These are phyloP conservation scores for Saccharomyces mikatae DNA, from an alignment of 805 yeast genomes.

Conservation along the genomic window DNA sequence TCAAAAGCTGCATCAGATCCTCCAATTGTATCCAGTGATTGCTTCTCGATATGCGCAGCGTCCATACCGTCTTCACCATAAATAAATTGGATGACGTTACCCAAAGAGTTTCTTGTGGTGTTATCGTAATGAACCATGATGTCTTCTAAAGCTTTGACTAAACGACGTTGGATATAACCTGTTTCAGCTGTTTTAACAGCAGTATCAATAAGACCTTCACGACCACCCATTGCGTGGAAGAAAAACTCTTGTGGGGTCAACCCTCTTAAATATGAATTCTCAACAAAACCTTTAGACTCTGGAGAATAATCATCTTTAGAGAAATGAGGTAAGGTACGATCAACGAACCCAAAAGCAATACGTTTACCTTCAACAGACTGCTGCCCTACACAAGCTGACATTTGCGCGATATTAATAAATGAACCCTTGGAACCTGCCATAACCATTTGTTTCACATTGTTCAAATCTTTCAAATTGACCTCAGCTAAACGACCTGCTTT, in stretches of 20 bases:
- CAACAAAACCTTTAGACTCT: conserved; percentile 96
- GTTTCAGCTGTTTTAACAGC: conserved; percentile 99
- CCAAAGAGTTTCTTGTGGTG: conserved; percentile 94
- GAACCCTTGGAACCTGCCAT: conserved; percentile 99
- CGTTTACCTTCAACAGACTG: conserved; percentile 99
- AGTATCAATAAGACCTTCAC: conserved; percentile 98
- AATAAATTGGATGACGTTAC: conserved; percentile 90
- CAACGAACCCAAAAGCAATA: conserved; percentile 94
- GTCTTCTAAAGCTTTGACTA: conserved; percentile 93
- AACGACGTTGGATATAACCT: conserved; percentile 96
- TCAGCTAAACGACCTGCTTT: conserved; percentile 98
- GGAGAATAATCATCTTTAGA: conserved; percentile 98
- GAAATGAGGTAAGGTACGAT: conserved; percentile 94
- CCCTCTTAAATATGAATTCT: conserved; percentile 94
- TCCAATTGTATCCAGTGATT: conserved; percentile 89
- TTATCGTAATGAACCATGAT: conserved; percentile 98
- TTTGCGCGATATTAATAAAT: conserved; percentile 94
- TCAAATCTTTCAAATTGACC: conserved; percentile 84
- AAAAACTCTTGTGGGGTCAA: conserved; percentile 97
- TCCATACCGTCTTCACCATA: conserved; percentile 99
- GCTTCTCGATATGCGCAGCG: conserved; percentile 96
- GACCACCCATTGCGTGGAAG: conserved; percentile 99
- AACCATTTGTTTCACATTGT: conserved; percentile 98
- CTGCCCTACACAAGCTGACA: conserved; percentile 99
- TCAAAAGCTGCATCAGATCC: conserved; percentile 83